A percentile compares a stretch with the other conserved stretches of the same genome.
phyloP scores from a whole-genome alignment of 306 rosid genomes.

The Medicago arabica region DNA sequence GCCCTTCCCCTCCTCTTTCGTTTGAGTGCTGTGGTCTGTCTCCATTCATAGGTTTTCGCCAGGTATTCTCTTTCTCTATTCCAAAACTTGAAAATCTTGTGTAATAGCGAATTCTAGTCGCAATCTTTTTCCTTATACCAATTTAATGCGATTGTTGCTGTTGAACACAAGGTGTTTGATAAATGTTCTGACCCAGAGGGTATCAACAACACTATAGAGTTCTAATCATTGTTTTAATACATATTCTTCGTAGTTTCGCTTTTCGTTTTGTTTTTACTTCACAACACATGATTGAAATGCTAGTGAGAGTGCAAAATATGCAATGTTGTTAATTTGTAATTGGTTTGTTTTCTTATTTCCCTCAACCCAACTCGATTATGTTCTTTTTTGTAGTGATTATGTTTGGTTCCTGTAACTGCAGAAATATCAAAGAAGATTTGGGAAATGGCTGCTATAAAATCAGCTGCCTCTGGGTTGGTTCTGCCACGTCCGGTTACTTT shows the following conservation, averaged over 20 bases:
- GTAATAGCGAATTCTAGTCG: neutral
- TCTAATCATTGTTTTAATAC: neutral
- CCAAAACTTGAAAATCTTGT: neutral
- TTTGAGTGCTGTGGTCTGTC: neutral
- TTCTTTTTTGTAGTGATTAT: constrained; percentile 15
- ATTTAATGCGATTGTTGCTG: neutral
- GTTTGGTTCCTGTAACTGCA: constrained; percentile 5
- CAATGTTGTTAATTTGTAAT: neutral
- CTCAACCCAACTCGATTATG: neutral
- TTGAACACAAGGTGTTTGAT: constrained; percentile 13
- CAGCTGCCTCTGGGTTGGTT: constrained; percentile 55
- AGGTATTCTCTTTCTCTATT: neutral
- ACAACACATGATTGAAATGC: neutral
- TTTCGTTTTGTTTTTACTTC: neutral
- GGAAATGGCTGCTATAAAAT: constrained; percentile 61
- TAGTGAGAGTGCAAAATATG: neutral
- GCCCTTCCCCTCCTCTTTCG: no score
- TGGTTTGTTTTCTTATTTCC: neutral
- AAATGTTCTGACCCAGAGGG: constrained; percentile 5
- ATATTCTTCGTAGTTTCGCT: neutral
- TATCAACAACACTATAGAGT: neutral
- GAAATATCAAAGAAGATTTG: constrained; percentile 7
- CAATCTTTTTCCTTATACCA: neutral
- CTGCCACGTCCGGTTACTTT: constrained; percentile 91
- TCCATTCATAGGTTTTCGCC: neutral